Conservation (phyloP, 306 rosid species). For the Abrus precatorius region DNA sequence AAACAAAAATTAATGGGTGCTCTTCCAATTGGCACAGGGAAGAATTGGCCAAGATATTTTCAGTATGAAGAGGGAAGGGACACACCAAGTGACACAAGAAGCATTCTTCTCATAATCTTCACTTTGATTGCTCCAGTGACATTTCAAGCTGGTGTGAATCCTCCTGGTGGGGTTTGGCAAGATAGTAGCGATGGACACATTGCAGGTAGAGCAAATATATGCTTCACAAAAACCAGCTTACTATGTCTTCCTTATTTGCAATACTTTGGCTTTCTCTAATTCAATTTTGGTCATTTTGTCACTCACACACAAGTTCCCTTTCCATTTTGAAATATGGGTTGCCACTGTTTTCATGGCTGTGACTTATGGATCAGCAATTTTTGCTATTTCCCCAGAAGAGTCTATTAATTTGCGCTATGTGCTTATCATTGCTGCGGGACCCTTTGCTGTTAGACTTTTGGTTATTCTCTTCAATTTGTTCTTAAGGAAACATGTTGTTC, state of each 20-base stretch:
- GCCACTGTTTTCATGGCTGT: constrained; percentile 47
- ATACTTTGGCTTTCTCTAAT: constrained; percentile 52
- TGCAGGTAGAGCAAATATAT: constrained; percentile 43
- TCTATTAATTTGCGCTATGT: constrained; percentile 33
- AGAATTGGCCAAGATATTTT: constrained; percentile 35
- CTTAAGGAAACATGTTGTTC: background rate
- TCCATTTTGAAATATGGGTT: constrained; percentile 35
- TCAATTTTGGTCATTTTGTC: constrained; percentile 38
- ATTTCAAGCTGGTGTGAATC: constrained; percentile 57
- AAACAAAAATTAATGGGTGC: background rate
- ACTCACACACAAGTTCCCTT: constrained; percentile 49
- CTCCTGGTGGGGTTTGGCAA: constrained; percentile 66
- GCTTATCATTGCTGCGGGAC: constrained; percentile 38
- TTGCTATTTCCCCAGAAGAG: constrained; percentile 48
- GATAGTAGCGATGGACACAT: background rate
- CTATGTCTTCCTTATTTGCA: constrained; percentile 45
- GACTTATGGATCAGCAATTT: constrained; percentile 49
- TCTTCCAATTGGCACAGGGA: background rate
- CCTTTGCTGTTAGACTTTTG: background rate
- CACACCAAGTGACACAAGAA: constrained; percentile 28
- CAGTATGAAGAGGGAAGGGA: constrained; percentile 33
- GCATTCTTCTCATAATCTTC: constrained; percentile 45
- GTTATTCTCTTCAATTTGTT: background rate
- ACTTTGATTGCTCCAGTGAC: constrained; percentile 55
- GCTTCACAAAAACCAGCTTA: constrained; percentile 8